A percentile compares a stretch with the other conserved stretches of the same genome.
Conservation (phyloP, 805 yeast species). For the Candida incommunis region DNA sequence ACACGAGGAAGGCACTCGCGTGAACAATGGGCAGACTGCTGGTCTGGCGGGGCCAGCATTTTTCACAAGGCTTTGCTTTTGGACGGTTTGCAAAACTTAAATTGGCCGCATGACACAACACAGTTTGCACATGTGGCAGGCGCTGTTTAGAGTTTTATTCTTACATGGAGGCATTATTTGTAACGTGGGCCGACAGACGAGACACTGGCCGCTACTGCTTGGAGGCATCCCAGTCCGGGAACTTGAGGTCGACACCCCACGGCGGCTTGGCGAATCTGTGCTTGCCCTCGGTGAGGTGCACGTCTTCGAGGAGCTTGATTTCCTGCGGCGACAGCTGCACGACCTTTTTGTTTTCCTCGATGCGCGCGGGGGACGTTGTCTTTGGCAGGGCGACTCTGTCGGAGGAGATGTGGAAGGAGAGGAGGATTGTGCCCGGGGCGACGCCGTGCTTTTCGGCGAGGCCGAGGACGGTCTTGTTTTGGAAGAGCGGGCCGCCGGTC, state of each 20-base stretch:
- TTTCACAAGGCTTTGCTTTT: too few species aligned
- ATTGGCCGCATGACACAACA: too few species aligned
- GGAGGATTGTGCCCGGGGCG: conserved; percentile 17
- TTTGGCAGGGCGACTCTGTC: conserved; percentile 55
- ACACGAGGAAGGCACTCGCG: too few species aligned
- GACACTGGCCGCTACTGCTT: too few species aligned
- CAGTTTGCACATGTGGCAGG: too few species aligned
- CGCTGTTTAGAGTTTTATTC: too few species aligned
- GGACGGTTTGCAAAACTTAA: too few species aligned
- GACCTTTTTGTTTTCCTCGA: conserved; percentile 28
- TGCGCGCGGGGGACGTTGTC: conserved; percentile 52
- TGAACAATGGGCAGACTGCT: too few species aligned
- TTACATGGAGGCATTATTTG: too few species aligned
- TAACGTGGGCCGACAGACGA: too few species aligned
- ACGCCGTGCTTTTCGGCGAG: conserved; percentile 42
- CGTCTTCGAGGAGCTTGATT: conserved; percentile 18
- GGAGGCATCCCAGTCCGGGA: conserved; percentile 16
- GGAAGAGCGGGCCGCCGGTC: conserved; percentile 45
- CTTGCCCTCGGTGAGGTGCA: conserved; percentile 5
- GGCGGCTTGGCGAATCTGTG: conserved; percentile 3
- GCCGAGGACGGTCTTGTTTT: conserved; percentile 37
- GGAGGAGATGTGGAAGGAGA: conserved; percentile 26
- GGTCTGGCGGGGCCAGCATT: too few species aligned
- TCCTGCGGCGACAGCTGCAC: conserved; percentile 30
- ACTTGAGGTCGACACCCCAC: conserved; percentile 18